phyloP scores from a whole-genome alignment of 2,329 filamentous ascomycete genomes.

The Aspergillus luchuensis region DNA sequence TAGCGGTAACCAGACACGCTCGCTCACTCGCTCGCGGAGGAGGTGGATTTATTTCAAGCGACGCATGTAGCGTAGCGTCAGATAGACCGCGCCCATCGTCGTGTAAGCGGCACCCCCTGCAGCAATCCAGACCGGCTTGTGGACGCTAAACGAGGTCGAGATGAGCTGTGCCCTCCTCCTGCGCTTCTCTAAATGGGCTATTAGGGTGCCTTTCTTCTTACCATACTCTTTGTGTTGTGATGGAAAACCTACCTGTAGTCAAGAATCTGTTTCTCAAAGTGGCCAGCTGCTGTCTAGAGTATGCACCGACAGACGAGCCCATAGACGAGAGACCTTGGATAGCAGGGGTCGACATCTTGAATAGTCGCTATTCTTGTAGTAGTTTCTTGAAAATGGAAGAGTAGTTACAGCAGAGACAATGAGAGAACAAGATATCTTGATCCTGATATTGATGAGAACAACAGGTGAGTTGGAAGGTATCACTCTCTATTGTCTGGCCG shows the following conservation, averaged over 20 bases:
- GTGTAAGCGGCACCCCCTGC: slow-evolving; percentile 36
- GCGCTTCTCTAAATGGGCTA: slow-evolving; percentile 27
- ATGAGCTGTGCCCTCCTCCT: slow-evolving; percentile 31
- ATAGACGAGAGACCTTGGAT: slow-evolving; percentile 24
- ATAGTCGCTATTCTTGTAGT: background rate
- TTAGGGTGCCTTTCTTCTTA: background rate
- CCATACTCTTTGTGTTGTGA: background rate
- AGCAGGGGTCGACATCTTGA: slow-evolving; percentile 26
- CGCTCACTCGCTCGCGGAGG: background rate
- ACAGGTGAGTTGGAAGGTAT: background rate
- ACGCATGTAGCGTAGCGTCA: slow-evolving; percentile 35
- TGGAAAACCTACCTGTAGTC: slow-evolving; percentile 20
- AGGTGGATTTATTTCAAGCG: slow-evolving; percentile 20
- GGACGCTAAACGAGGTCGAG: slow-evolving; percentile 34
- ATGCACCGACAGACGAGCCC: slow-evolving; percentile 20
- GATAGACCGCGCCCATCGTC: slow-evolving; percentile 32
- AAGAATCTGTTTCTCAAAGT: slow-evolving; percentile 23
- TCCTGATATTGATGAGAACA: background rate
- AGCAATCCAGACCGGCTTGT: slow-evolving; percentile 37
- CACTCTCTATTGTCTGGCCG: background rate
- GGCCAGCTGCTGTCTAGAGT: slow-evolving; percentile 21
- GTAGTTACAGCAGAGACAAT: background rate
- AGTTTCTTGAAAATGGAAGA: background rate
- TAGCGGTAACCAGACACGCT: background rate
- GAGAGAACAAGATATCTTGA: background rate